Evolutionary conservation across 805 yeast species (phyloP), one percentile per base, ranked within the genome.

Genomic region (Suhomyces prunicola): DNA sequence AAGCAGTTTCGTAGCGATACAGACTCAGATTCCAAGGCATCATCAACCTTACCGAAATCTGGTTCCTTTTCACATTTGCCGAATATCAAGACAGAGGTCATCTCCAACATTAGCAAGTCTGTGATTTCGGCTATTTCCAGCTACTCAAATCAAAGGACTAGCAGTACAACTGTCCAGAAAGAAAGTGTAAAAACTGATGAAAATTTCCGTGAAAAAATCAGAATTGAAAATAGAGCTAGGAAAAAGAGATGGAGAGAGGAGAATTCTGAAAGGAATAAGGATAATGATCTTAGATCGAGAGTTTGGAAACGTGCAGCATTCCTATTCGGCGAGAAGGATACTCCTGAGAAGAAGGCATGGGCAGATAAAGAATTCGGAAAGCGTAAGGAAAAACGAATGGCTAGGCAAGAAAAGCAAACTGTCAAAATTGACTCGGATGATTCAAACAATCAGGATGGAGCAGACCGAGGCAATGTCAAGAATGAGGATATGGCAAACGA

Each of bases 181-280:
- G 67, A 68, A 0, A 66, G 62, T 6, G 27, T 36, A 13, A 54
- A 63, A 8, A 72, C 70, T 27, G 59, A 68, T 2, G 60, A 67
- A 8, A 81, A 78, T 54, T 72, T 74, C 46, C 79, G 79, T 55
- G 90, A 86, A 60, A 78, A 82, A 55, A 73, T 85, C 9, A 71
- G 91, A 47, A 60, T 79, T 24, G 92, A 84, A 47, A 90, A 90
- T 62, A 74, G 96, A 47, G 88, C 84, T 50, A 74, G 96, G 19
- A 90, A 90, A 71, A 85, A 87, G 70, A 80, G 82, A 58, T 90
- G 96, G 96, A 77, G 96, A 62, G 92, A 84, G 57, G 85, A 82
- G 26, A 90, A 93, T 64, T 80, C 82, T 7, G 86, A 86, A 54
- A 78, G 94, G 58, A 92, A 92, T 68, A 86, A 89, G 71, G 97